Percentiles rank a stretch among this genome's conserved stretches.
phyloP scores from a whole-genome alignment of 768 basidiomycete genomes.

The Lentinus tigrinus region DNA sequence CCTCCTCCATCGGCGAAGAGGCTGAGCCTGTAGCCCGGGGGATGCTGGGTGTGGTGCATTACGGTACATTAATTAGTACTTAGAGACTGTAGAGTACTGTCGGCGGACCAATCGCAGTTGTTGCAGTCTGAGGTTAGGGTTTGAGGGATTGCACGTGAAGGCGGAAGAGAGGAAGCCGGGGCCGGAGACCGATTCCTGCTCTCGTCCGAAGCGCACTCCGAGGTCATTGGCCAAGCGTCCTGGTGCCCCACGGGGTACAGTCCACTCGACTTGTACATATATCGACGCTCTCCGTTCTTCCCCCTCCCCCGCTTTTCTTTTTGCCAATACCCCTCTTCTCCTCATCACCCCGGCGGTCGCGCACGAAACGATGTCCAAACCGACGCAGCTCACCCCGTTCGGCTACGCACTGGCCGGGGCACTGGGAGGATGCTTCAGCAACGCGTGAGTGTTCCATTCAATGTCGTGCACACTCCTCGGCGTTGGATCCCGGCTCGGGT shows the following conservation, averaged over 20 bases:
- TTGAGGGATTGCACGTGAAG: not conserved
- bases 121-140: not conserved
- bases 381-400: conserved; percentile 68
- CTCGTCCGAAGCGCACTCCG: not conserved
- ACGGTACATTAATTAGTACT: too few species aligned
- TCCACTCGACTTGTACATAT: not conserved
- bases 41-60: too few species aligned
- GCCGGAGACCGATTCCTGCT: not conserved
- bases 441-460: conserved; percentile 62
- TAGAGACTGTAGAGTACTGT: too few species aligned
- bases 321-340: not conserved
- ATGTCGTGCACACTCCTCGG: not conserved
- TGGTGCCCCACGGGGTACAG: not conserved
- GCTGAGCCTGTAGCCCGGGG: too few species aligned
- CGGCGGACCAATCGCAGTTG: too few species aligned
- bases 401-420: conserved; percentile 91
- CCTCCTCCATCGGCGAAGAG: not conserved
- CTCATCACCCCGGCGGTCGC: too few species aligned
- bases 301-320: not conserved
- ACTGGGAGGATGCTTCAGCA: conserved; percentile 89
- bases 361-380: conserved; percentile 11
- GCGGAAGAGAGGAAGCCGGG: not conserved
- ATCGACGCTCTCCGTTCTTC: not conserved
- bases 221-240: too few species aligned
- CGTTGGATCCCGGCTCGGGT: too few species aligned